These are phyloP conservation scores for Asterella californica DNA, from an alignment of 225 moss, liverwort and hornwort species.

Conservation along the genomic window DNA sequence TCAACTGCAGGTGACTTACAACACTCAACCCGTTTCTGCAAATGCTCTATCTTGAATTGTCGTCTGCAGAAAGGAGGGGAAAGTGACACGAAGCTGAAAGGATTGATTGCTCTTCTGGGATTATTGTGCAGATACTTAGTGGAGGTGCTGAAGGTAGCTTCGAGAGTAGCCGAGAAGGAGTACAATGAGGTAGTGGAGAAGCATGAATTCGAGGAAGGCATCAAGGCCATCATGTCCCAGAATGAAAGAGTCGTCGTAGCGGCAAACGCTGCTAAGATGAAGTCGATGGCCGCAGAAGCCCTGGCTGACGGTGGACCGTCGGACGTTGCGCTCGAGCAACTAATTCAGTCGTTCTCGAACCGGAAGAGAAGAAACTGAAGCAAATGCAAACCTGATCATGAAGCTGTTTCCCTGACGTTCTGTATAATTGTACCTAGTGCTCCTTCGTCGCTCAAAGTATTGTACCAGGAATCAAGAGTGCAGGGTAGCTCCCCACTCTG, in stretches of 20 bases:
- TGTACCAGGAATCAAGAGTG: too few species aligned
- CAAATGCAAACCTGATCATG: too few species aligned
- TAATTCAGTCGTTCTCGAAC: neutral
- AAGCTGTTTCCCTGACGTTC: too few species aligned
- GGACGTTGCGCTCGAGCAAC: neutral
- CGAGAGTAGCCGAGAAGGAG: constrained; percentile 6
- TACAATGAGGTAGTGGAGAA: neutral
- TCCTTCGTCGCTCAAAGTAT: too few species aligned
- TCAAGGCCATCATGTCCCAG: constrained; percentile 22
- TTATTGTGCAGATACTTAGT: constrained; percentile 10
- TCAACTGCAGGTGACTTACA: constrained; percentile 28
- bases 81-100: too few species aligned
- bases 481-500: too few species aligned
- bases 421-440: too few species aligned
- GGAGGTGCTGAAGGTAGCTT: constrained; percentile 19
- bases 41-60: too few species aligned
- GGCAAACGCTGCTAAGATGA: neutral
- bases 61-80: too few species aligned
- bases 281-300: constrained; percentile 14
- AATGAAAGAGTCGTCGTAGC: constrained; percentile 15
- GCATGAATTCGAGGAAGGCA: constrained; percentile 26
- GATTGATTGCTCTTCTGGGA: too few species aligned
- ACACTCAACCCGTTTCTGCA: too few species aligned
- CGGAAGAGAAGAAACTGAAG: too few species aligned
- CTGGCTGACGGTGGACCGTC: constrained; percentile 5